Base-by-base conservation (phyloP, 805 yeast species). In the Hyphopichia homilentoma region DNA sequence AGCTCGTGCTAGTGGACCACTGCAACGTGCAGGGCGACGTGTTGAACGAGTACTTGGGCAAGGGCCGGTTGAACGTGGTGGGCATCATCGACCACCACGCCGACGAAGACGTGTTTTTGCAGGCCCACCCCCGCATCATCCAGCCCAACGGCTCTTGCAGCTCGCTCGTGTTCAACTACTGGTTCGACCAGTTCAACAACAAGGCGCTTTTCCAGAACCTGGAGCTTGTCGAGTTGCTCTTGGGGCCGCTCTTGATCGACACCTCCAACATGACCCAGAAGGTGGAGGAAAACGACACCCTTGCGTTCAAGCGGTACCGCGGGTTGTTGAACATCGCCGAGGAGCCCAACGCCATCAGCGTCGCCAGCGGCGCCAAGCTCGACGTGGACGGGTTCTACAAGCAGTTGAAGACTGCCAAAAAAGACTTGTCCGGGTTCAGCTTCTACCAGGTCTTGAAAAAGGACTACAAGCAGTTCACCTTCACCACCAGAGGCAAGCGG, bases 81-180 rank as follows among this genome's bases (percentile, higher is more conserved):
- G 81, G 79, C 0, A 76, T 93, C 5, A 75, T 93, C 16, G 98
- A 90, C 52, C 98, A 90, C 52, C 98, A 90, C 52, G 82, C 70
- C 12, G 96, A 89, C 47, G 83, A 80, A 40, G 61, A 61, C 0
- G 54, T 59, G 6, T 76, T 65, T 42, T 22, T 43, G 12, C 62
- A 74, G 27, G 78, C 78, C 0, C 32, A 33, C 1, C 96, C 96
- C 0, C 59, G 93, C 33, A 58, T 82, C 2, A 66, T 89, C 27
- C 55, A 61, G 27, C 59, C 67, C 3, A 61, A 75, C 29, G 97
- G 97, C 0, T 84, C 96, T 38, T 88, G 96, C 54, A 73, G 87
- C 4, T 70, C 86, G 11, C 61, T 88, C 31, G 84, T 90, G 2
- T 71, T 83, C 42, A 71, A 74, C 29, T 75, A 79, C 44, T 85